Percentiles rank a stretch among this genome's conserved stretches.
Evolutionary conservation across 306 rosid species (phyloP).

Genomic region (Psophocarpus tetragonolobus): DNA sequence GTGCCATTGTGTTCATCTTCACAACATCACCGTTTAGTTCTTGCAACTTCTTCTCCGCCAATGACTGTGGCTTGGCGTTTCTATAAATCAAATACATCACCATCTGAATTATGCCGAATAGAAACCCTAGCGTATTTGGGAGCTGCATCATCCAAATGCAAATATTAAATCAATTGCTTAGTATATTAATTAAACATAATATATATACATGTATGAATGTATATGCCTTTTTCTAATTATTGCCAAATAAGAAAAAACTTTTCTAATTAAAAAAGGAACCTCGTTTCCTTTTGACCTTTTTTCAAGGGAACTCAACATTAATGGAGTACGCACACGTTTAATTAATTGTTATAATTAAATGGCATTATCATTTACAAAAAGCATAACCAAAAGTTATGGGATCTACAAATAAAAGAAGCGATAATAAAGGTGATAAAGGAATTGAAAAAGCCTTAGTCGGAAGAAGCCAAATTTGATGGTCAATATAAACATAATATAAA

Average conservation of each 20-base stretch:
- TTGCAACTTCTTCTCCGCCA: conserved; percentile 45
- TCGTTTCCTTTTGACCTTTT: not conserved
- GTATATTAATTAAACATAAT: too few species aligned
- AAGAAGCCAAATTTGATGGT: not conserved
- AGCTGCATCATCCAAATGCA: conserved; percentile 50
- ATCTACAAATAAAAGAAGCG: not conserved
- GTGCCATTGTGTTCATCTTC: conserved; percentile 46
- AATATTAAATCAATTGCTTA: not conserved
- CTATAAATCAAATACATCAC: conserved; percentile 61
- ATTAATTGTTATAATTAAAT: not conserved
- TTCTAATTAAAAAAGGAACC: too few species aligned
- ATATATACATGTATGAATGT: too few species aligned
- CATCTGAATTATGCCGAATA: conserved; percentile 85
- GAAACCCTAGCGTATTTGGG: conserved; percentile 77
- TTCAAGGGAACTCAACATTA: not conserved
- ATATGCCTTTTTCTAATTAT: too few species aligned
- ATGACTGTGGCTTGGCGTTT: conserved; percentile 32
- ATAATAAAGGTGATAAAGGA: not conserved
- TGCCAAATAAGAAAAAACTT: too few species aligned
- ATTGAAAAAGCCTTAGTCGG: not conserved
- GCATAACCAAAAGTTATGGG: not conserved
- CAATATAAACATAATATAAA: not conserved
- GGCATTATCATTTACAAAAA: not conserved
- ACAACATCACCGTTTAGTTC: conserved; percentile 51
- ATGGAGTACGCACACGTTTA: not conserved